A percentile compares a stretch with the other conserved stretches of the same genome.
phyloP scores from a whole-genome alignment of 176 grass and related monocot genomes.

The Carex myosuroides region DNA sequence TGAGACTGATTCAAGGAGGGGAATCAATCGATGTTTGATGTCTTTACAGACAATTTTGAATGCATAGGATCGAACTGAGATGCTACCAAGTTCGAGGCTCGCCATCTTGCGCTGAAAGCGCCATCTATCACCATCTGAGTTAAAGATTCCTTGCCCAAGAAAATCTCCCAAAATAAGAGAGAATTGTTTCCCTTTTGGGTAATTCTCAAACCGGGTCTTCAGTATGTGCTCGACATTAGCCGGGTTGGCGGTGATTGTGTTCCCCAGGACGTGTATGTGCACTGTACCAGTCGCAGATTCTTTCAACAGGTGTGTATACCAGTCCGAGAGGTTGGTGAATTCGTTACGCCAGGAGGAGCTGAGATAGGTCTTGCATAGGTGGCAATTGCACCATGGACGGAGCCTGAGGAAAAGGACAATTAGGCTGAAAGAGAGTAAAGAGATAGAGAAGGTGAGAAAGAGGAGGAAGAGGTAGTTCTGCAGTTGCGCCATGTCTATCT shows the following conservation, averaged over 20 bases:
- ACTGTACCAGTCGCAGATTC: conserved; percentile 43
- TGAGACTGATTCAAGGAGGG: conserved; percentile 32
- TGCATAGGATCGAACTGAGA: conserved; percentile 52
- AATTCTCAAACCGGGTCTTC: conserved; percentile 70
- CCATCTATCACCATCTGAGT: conserved; percentile 63
- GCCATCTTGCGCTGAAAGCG: conserved; percentile 90
- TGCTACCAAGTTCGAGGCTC: conserved; percentile 76
- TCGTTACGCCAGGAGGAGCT: conserved; percentile 44
- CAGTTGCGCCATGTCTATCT: neutral
- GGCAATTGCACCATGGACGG: conserved; percentile 58
- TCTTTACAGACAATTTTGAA: conserved; percentile 43
- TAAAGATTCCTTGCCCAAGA: conserved; percentile 83
- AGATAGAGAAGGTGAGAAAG: conserved; percentile 29
- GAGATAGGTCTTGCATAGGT: conserved; percentile 51
- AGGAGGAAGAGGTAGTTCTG: neutral
- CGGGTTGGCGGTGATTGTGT: conserved; percentile 70
- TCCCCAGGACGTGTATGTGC: conserved; percentile 59
- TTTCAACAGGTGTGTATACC: conserved; percentile 66
- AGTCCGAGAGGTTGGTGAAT: conserved; percentile 66
- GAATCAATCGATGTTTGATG: conserved; percentile 36
- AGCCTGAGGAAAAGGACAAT: conserved; percentile 29
- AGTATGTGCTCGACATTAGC: conserved; percentile 90
- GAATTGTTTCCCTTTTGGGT: conserved; percentile 72
- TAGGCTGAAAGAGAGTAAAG: conserved; percentile 16
- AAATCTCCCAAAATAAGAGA: conserved; percentile 57